Percentiles rank a stretch among this genome's conserved stretches.
Conservation (phyloP, 345 rosid genomes). For the Eucalyptus microcorys region DNA sequence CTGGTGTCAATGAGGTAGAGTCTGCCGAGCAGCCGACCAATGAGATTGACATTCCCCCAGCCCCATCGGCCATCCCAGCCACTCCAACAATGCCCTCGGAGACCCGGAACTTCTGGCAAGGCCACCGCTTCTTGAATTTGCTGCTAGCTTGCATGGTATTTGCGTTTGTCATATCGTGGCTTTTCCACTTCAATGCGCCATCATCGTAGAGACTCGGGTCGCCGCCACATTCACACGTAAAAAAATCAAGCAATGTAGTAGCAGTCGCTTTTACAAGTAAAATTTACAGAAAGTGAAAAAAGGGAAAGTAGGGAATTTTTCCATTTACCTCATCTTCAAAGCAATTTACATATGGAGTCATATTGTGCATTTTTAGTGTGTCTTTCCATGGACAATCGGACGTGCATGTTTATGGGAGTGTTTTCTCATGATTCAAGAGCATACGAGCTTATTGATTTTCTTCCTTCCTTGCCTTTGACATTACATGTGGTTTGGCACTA, state of each 20-base stretch:
- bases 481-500: background rate
- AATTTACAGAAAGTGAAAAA: background rate
- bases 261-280: background rate
- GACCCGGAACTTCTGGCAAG: constrained; percentile 52
- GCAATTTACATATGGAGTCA: background rate
- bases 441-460: background rate
- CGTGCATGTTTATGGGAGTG: background rate
- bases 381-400: background rate
- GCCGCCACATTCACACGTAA: background rate
- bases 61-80: constrained; percentile 4
- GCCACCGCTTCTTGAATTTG: constrained; percentile 8
- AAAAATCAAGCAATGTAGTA: background rate
- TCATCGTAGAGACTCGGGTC: constrained; percentile 15
- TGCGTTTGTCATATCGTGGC: constrained; percentile 15
- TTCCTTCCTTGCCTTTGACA: background rate
- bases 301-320: background rate
- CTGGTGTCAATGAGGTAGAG: constrained; percentile 34
- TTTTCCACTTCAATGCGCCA: constrained; percentile 63
- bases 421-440: background rate
- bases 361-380: background rate
- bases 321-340: background rate
- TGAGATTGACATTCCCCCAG: constrained; percentile 14
- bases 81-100: constrained; percentile 20
- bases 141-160: constrained; percentile 59
- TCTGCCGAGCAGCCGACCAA: constrained; percentile 15